phyloP scores from a whole-genome alignment of 2,329 filamentous ascomycete genomes.

The Xylariomycetidae sp. region DNA sequence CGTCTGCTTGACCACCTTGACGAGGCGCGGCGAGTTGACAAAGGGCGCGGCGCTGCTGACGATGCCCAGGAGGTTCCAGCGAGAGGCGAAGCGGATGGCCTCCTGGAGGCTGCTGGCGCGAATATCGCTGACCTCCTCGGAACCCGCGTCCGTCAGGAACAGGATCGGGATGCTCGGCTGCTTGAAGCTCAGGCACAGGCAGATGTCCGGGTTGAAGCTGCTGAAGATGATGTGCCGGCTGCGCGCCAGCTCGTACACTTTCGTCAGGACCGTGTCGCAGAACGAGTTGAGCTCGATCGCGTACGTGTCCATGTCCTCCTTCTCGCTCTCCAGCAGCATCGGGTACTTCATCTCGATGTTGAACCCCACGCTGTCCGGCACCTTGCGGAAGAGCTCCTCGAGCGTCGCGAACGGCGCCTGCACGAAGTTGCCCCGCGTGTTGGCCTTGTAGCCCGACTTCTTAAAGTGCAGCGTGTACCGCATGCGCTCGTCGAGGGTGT shows the following conservation, averaged over 20 bases:
- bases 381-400: conserved; percentile 83
- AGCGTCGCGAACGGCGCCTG: conserved; percentile 94
- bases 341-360: conserved; percentile 99
- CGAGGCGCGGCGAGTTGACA: conserved; percentile 81
- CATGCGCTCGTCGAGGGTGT: conserved; percentile 71
- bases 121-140: conserved; percentile 77
- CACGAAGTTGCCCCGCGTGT: conserved; percentile 89
- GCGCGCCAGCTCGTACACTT: conserved; percentile 81
- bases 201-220: conserved; percentile 96
- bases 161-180: conserved; percentile 94
- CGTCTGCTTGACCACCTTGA: conserved; percentile 89
- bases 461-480: conserved; percentile 97
- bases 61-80: conserved; percentile 92
- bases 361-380: conserved; percentile 82
- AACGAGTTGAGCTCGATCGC: conserved; percentile 95
- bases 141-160: conserved; percentile 88
- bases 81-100: conserved; percentile 86
- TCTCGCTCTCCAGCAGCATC: conserved; percentile 92
- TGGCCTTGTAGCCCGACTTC: conserved; percentile 90
- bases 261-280: conserved; percentile 84
- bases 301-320: conserved; percentile 95
- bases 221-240: conserved; percentile 94
- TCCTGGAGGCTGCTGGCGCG: conserved; percentile 89
- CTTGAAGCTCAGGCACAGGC: conserved; percentile 90
- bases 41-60: conserved; percentile 86